Evolutionary conservation across 2,329 filamentous ascomycete genomes (phyloP).

Genomic region (Gyromitra esculenta): DNA sequence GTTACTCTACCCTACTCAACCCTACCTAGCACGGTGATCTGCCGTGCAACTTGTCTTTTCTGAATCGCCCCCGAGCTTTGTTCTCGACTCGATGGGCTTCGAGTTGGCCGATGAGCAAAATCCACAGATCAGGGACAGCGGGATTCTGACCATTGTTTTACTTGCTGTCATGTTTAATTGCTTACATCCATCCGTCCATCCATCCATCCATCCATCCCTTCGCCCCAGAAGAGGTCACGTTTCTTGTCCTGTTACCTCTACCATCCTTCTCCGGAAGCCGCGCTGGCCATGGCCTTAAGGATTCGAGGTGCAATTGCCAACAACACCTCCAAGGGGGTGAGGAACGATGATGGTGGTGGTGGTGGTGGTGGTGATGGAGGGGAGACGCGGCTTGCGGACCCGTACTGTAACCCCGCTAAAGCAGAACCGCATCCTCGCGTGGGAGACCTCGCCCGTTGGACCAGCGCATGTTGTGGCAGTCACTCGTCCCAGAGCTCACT

Average conservation of each 20-base stretch:
- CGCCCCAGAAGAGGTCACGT: background rate
- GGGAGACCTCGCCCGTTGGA: constrained; percentile 3
- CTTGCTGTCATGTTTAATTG: constrained; percentile 48
- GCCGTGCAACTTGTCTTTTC: constrained; percentile 25
- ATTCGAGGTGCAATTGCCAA: constrained; percentile 8
- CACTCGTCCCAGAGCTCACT: constrained; percentile 16
- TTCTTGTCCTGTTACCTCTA: background rate
- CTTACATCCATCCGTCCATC: background rate
- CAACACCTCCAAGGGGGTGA: background rate
- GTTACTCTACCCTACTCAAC: background rate
- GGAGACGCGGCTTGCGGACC: constrained; percentile 20
- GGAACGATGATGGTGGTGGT: background rate
- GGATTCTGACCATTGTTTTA: constrained; percentile 38
- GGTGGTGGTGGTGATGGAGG: background rate
- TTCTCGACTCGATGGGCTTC: constrained; percentile 27
- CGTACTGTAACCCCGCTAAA: constrained; percentile 26
- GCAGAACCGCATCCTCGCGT: background rate
- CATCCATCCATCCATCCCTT: background rate
- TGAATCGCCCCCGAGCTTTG: background rate
- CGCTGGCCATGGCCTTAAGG: background rate
- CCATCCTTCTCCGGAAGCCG: background rate
- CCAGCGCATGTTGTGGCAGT: constrained; percentile 9
- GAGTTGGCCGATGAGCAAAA: constrained; percentile 39
- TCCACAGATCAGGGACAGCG: background rate
- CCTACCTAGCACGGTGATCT: constrained; percentile 5